Conservation (phyloP, 371 early-diverging fungal genomes). For the Nematocida sp. region DNA sequence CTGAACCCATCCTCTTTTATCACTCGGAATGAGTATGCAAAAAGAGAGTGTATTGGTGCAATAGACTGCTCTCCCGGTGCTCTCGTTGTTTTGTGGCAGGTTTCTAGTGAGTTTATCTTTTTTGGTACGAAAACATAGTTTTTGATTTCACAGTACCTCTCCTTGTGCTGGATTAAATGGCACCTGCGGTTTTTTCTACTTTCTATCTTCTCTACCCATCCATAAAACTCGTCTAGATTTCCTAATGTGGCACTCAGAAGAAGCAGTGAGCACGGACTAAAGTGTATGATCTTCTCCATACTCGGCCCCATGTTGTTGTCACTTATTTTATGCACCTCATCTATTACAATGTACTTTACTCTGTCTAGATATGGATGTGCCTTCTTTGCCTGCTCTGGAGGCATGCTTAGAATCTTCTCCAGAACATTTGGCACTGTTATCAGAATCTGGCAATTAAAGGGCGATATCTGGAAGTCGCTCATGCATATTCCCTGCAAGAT, state of each 20-base stretch:
- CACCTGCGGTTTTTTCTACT: conserved; percentile 63
- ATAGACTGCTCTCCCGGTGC: conserved; percentile 46
- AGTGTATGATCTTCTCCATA: conserved; percentile 72
- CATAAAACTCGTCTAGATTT: conserved; percentile 71
- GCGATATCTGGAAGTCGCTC: conserved; percentile 65
- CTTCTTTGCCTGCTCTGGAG: conserved; percentile 38
- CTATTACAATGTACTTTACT: conserved; percentile 72
- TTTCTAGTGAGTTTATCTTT: conserved; percentile 23
- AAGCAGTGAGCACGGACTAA: conserved; percentile 72
- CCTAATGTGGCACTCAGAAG: conserved; percentile 73
- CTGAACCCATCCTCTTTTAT: conserved; percentile 69
- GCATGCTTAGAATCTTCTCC: conserved; percentile 64
- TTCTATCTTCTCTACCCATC: conserved; percentile 67
- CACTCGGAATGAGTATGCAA: conserved; percentile 67
- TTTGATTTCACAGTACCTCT: conserved; percentile 70
- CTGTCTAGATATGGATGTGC: conserved; percentile 49
- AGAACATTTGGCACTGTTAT: conserved; percentile 72
- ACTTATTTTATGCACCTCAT: conserved; percentile 73
- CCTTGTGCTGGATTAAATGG: conserved; percentile 65
- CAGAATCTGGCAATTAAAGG: conserved; percentile 71
- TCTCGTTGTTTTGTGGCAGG: conserved; percentile 47
- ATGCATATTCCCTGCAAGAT: conserved; percentile 69
- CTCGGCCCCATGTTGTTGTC: conserved; percentile 70
- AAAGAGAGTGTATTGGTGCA: conserved; percentile 66
- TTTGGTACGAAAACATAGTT: conserved; percentile 62